Conservation (phyloP, 306 rosid species). For the Begonia masoniana region DNA sequence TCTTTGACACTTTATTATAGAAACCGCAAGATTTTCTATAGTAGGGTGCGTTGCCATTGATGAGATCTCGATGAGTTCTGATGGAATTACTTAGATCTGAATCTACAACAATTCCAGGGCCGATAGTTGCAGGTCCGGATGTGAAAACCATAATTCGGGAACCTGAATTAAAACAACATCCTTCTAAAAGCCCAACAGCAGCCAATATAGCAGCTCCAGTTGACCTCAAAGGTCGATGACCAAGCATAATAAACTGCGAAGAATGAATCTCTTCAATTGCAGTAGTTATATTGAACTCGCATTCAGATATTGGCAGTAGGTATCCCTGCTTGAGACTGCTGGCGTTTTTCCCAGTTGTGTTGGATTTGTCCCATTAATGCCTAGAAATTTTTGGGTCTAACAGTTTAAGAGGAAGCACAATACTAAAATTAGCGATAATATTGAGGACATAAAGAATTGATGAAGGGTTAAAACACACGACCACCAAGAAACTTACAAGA, state of each 20-base stretch:
- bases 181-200: constrained; percentile 74
- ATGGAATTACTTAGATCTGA: constrained; percentile 39
- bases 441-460: too few relatives aligned
- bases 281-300: constrained; percentile 53
- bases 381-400: constrained; percentile 46
- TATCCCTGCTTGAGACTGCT: constrained; percentile 44
- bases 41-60: constrained; percentile 40
- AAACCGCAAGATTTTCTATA: constrained; percentile 39
- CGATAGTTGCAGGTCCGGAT: constrained; percentile 77
- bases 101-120: constrained; percentile 65
- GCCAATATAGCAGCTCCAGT: constrained; percentile 75
- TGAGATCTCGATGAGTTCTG: constrained; percentile 64
- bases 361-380: constrained; percentile 30
- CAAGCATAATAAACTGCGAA: constrained; percentile 10
- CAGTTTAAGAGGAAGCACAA: constrained; percentile 5
- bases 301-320: constrained; percentile 65
- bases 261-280: constrained; percentile 70
- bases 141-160: constrained; percentile 81
- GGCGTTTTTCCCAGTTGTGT: constrained; percentile 37
- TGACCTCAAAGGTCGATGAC: constrained; percentile 52
- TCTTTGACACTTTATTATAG: constrained; percentile 38
- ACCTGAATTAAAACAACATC: constrained; percentile 44
- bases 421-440: neutral
- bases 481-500: too few relatives aligned
- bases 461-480: too few relatives aligned